A percentile compares a stretch with the other conserved stretches of the same genome.
Conservation (phyloP, 164 flowering plant species). For the Euptelea pleiosperma region DNA sequence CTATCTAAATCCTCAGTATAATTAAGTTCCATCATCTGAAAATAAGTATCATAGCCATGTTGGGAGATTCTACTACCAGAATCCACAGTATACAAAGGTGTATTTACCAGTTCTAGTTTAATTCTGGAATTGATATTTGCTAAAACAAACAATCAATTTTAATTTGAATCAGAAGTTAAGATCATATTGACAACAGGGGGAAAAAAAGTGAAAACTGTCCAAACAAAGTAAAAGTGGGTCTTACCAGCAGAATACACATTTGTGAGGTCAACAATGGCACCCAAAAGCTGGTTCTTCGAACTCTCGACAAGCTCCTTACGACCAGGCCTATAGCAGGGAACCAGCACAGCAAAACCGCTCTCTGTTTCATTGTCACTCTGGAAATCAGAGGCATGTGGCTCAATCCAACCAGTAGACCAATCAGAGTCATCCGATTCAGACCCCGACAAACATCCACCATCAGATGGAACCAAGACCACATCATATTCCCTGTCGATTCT, state of each 20-base stretch:
- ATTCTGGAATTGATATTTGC: no score
- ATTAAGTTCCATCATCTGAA: no score
- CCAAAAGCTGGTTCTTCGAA: slow-evolving; percentile 39
- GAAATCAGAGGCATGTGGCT: slow-evolving; percentile 82
- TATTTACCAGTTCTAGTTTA: no score
- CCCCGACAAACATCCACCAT: slow-evolving; percentile 76
- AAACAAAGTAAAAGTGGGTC: no score
- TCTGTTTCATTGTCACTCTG: slow-evolving; percentile 60
- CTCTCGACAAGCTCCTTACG: slow-evolving; percentile 28
- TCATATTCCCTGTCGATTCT: slow-evolving; percentile 71
- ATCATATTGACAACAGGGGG: not conserved
- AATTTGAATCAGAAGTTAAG: not conserved
- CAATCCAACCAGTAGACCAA: slow-evolving; percentile 93
- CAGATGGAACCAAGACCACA: slow-evolving; percentile 76
- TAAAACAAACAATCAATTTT: not conserved
- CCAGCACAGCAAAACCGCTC: slow-evolving; percentile 79
- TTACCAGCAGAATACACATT: slow-evolving; percentile 56
- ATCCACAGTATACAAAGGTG: no score
- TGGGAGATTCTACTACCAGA: no score
- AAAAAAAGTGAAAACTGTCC: not conserved
- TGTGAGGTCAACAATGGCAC: slow-evolving; percentile 40
- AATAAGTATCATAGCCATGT: no score
- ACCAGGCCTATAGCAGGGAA: slow-evolving; percentile 72
- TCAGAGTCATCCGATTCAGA: slow-evolving; percentile 89
- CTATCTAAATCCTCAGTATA: not conserved